Conservation (phyloP, 371 early-diverging fungal genomes). For the Smittium culicis region DNA sequence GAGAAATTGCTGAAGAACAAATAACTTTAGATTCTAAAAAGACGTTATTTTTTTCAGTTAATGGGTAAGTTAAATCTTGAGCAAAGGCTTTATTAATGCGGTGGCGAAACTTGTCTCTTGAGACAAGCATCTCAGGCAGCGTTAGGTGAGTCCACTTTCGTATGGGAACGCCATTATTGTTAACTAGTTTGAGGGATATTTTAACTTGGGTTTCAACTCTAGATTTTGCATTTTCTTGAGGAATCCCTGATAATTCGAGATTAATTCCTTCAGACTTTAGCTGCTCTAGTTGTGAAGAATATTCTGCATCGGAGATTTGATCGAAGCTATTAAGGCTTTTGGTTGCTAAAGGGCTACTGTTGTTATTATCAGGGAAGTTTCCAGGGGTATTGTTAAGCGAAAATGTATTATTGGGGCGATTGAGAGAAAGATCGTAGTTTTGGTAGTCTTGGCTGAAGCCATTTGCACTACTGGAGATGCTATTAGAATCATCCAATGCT, state of each 20-base stretch:
- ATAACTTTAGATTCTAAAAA: constrained; percentile 64
- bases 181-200: constrained; percentile 68
- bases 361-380: not conserved
- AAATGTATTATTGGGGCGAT: not conserved
- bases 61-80: constrained; percentile 17
- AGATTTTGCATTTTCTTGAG: constrained; percentile 69
- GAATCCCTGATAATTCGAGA: constrained; percentile 41
- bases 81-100: constrained; percentile 19
- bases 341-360: too few species aligned
- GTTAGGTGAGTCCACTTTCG: constrained; percentile 69
- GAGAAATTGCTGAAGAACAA: constrained; percentile 68
- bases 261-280: constrained; percentile 10
- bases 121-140: constrained; percentile 69
- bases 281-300: not conserved
- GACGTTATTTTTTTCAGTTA: constrained; percentile 34
- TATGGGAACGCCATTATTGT: constrained; percentile 60
- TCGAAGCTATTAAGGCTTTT: not conserved
- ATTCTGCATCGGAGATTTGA: not conserved
- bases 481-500: not conserved
- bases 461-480: not conserved
- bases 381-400: not conserved
- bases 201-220: constrained; percentile 90
- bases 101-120: constrained; percentile 48
- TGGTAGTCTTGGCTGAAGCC: not conserved
- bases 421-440: not conserved